Conservation (phyloP, 2,329 filamentous ascomycete genomes). For the Purpureocillium lavendulum region DNA sequence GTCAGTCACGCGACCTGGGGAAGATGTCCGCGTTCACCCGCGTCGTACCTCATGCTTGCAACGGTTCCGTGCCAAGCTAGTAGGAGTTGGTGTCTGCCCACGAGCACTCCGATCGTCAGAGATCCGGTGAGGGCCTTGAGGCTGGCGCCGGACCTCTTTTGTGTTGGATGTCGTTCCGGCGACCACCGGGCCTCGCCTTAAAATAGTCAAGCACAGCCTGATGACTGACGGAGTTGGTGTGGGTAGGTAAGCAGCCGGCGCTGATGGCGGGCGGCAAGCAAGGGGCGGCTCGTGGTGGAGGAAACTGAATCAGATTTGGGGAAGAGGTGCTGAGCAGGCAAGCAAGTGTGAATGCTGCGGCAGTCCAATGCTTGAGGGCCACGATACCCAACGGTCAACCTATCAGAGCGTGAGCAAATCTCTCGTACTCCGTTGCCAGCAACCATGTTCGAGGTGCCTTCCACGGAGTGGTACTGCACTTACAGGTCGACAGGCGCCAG, state of each 20-base stretch:
- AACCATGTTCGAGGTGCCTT: no score
- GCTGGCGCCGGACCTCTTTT: neutral
- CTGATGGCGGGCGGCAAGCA: constrained; percentile 3
- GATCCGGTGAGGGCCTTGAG: no score
- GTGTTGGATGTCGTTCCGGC: neutral
- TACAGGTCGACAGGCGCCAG: no score
- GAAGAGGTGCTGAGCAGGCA: neutral
- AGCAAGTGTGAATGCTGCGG: neutral
- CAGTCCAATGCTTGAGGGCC: neutral
- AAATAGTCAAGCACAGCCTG: constrained; percentile 1
- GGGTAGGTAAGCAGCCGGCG: constrained; percentile 4
- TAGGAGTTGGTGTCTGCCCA: neutral
- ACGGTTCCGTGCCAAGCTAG: no score
- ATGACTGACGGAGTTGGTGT: neutral
- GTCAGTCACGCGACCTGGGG: neutral
- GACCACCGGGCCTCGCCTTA: neutral
- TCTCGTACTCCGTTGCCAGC: neutral
- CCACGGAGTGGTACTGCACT: no score
- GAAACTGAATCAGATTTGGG: constrained; percentile 3
- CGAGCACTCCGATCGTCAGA: neutral
- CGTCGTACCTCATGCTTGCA: constrained; percentile 27
- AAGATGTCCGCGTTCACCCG: neutral
- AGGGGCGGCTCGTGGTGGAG: constrained; percentile 1
- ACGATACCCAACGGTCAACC: neutral
- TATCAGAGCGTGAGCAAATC: constrained; percentile 1